Evolutionary conservation across 2,329 filamentous ascomycete genomes (phyloP).

Genomic region (Diaporthe vexans): DNA sequence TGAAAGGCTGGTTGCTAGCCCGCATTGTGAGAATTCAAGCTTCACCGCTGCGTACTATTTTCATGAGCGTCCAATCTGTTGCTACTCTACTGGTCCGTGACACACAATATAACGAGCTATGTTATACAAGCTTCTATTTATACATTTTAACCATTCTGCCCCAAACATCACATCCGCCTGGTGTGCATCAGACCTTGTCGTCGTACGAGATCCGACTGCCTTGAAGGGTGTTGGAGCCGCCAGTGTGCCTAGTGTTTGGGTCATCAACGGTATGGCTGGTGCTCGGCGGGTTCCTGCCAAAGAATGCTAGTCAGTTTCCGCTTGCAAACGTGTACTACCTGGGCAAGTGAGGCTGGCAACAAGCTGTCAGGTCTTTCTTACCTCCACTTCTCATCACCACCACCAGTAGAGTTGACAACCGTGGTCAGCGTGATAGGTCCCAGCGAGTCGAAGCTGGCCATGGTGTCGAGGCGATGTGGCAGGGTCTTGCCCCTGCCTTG

Average conservation of each 20-base stretch:
- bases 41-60: neutral
- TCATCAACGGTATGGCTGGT: neutral
- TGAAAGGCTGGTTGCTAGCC: too few species aligned
- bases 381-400: conserved; percentile 17
- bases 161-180: neutral
- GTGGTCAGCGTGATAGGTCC: conserved; percentile 2
- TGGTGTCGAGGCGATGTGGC: conserved; percentile 6
- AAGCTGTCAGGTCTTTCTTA: neutral
- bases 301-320: neutral
- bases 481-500: neutral
- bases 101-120: neutral
- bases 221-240: neutral
- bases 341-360: neutral
- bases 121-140: neutral
- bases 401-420: neutral
- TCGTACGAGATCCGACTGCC: conserved; percentile 14
- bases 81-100: neutral
- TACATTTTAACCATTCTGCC: neutral
- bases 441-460: conserved; percentile 24
- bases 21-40: neutral
- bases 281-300: conserved; percentile 9
- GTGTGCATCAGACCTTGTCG: conserved; percentile 9
- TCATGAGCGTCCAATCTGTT: neutral
- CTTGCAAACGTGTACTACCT: too few species aligned
- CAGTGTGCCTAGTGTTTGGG: too few species aligned